A percentile compares a stretch with the other conserved stretches of the same genome.
Conservation (phyloP, 768 basidiomycete species). For the Boletus sensibilis region DNA sequence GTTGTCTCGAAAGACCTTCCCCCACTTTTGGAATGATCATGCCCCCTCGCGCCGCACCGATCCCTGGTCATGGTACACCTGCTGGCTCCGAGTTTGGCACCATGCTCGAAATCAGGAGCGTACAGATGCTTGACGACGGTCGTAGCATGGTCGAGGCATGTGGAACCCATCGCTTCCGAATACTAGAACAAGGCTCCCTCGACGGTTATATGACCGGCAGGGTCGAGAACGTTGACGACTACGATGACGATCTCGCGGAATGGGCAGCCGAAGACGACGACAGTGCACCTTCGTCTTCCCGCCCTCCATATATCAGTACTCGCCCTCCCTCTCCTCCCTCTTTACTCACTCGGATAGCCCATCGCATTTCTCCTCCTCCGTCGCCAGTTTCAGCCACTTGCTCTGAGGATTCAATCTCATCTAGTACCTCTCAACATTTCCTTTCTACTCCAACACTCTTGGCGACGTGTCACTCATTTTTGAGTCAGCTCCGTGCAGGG, state of each 20-base stretch:
- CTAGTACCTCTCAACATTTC: slow-evolving; percentile 1
- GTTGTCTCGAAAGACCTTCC: slow-evolving; percentile 75
- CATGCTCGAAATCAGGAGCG: slow-evolving; percentile 84
- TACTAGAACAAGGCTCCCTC: slow-evolving; percentile 76
- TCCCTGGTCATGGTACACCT: slow-evolving; percentile 18
- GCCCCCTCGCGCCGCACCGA: slow-evolving; percentile 46
- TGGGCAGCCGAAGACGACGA: slow-evolving; percentile 24
- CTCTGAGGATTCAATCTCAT: slow-evolving; percentile 4
- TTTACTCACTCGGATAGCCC: slow-evolving; percentile 14
- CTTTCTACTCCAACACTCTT: slow-evolving; percentile 38
- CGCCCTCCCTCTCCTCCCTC: slow-evolving; percentile 12
- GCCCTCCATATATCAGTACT: not conserved
- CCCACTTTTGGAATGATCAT: slow-evolving; percentile 96
- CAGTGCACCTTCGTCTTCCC: slow-evolving; percentile 8
- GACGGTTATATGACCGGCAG: slow-evolving; percentile 91
- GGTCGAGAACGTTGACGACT: slow-evolving; percentile 57
- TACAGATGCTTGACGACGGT: slow-evolving; percentile 88
- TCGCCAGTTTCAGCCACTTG: not conserved
- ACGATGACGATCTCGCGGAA: slow-evolving; percentile 34
- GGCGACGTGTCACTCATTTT: slow-evolving; percentile 57
- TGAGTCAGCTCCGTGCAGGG: slow-evolving; percentile 60
- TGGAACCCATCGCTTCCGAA: slow-evolving; percentile 73
- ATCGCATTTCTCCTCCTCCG: slow-evolving; percentile 10
- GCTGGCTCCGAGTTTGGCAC: slow-evolving; percentile 70
- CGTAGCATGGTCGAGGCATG: slow-evolving; percentile 80